Evolutionary conservation across 2,329 filamentous ascomycete species (phyloP), one percentile per base, ranked within the genome.

Genomic region (Cordyceps farinosa): DNA sequence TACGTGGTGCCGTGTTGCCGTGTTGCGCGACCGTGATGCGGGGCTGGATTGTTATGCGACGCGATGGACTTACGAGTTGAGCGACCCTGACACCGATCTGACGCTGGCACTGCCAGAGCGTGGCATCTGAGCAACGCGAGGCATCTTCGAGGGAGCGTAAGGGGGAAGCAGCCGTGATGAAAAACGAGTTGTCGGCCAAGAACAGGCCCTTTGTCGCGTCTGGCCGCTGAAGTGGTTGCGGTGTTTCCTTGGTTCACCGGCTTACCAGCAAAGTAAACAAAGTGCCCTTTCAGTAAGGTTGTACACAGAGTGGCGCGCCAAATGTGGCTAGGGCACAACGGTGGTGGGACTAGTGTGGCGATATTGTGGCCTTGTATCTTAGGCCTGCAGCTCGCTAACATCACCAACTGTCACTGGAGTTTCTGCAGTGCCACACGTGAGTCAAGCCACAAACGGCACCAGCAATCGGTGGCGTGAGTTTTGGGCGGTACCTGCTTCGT

Each of bases 111-210:
- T 78, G 69, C 78, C 80, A 59, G 80, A 74, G 67, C 84, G 83
- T 67, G 82, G 79, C 40, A 75, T 77, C 70, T 86, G 82, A 64
- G 83, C 80, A 67, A 86, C 83, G 70, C 84, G 83, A 78, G 84
- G 81, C 84, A 87, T 87, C 64, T 70, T 79, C 65, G 61, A 53
- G n/a, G 29, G 27, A 34, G 7, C 36, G 15, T 48, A 22, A 34
- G 9, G 15, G 15, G 17, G 29, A 30, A 38, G 10, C 30, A 52
- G 36, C 38, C 45, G 53, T 47, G 51, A 30, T 55, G 32, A 27
- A 48, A 17, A 40, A 42, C 38, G 30, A 44, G 44, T 32, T 30
- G 8, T 50, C 42, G 53, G 53, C 48, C 40, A 32, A 45, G 29
- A 27, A 45, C 4, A 32, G 63, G 38, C 40, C 48, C 27, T 58